Evolutionary conservation across 2,329 filamentous ascomycete genomes (phyloP).

Genomic region (Apiospora aurea): DNA sequence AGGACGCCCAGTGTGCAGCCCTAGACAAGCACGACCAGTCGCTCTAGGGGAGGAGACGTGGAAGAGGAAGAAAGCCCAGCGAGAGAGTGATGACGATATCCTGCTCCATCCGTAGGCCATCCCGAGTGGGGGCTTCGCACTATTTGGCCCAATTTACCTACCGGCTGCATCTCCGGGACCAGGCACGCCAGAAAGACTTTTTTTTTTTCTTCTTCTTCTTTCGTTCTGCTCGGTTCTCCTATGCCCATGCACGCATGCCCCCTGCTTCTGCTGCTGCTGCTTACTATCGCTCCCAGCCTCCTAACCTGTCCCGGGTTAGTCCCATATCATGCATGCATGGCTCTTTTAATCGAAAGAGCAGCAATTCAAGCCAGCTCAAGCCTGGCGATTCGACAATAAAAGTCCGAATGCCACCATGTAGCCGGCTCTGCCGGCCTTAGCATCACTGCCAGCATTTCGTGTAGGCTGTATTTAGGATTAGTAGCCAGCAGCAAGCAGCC

Average conservation of each 20-base stretch:
- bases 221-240: background rate
- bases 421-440: slow-evolving; percentile 5
- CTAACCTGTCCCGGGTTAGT: slow-evolving; percentile 10
- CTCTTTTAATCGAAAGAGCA: background rate
- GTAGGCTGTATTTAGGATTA: background rate
- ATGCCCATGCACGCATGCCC: slow-evolving; percentile 2
- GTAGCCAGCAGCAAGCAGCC: background rate
- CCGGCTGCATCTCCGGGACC: slow-evolving; percentile 9
- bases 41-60: background rate
- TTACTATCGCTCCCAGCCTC: background rate
- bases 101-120: slow-evolving; percentile 14
- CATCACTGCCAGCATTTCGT: background rate
- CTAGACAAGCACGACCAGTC: background rate
- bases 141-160: slow-evolving; percentile 17
- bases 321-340: background rate
- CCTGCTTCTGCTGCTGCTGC: slow-evolving; percentile 12
- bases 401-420: background rate
- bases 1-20: slow-evolving; percentile 8
- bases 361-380: background rate
- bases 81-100: slow-evolving; percentile 16
- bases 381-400: background rate
- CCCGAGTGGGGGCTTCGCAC: background rate
- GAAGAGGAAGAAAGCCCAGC: background rate
- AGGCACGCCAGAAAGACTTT: background rate
- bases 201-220: background rate